A percentile compares a stretch with the other conserved stretches of the same genome.
phyloP scores from a whole-genome alignment of 106 monocot genomes.

The Allium fistulosum region DNA sequence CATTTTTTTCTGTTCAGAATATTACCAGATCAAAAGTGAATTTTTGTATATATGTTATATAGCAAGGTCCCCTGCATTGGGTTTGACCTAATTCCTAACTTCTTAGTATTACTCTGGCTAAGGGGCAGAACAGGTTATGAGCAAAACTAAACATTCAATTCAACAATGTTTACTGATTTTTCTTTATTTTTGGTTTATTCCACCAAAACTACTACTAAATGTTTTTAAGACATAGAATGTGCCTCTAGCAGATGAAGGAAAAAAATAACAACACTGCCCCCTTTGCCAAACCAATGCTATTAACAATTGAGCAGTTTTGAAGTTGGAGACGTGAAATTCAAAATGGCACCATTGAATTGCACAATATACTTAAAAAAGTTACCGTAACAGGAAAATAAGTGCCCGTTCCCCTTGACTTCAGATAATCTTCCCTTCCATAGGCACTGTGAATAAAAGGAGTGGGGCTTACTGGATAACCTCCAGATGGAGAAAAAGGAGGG shows the following conservation, averaged over 20 bases:
- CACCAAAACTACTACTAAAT: not conserved
- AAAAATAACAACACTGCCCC: not conserved
- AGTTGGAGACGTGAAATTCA: not conserved
- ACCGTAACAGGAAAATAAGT: slow-evolving; percentile 74
- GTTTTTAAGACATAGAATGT: not conserved
- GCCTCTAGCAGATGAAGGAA: not conserved
- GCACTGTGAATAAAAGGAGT: slow-evolving; percentile 17
- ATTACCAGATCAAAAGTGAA: too few relatives aligned
- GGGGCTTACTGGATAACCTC: slow-evolving; percentile 15
- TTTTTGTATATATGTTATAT: too few relatives aligned
- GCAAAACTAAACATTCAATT: too few relatives aligned
- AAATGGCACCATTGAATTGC: not conserved
- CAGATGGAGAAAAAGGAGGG: slow-evolving; percentile 29
- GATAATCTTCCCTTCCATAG: slow-evolving; percentile 35
- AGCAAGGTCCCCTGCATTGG: too few relatives aligned
- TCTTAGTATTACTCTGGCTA: too few relatives aligned
- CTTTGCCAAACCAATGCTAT: too few relatives aligned
- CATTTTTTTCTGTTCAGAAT: too few relatives aligned
- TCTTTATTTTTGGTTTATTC: not conserved
- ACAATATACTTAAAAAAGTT: slow-evolving; percentile 3
- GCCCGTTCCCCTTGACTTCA: slow-evolving; percentile 52
- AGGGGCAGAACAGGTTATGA: too few relatives aligned
- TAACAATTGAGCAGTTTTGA: not conserved
- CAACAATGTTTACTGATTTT: too few relatives aligned
- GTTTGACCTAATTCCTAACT: too few relatives aligned